These are phyloP conservation scores for Thraustochytrium sp. DNA, from an alignment of 352 stramenopile species.

Conservation along the genomic window DNA sequence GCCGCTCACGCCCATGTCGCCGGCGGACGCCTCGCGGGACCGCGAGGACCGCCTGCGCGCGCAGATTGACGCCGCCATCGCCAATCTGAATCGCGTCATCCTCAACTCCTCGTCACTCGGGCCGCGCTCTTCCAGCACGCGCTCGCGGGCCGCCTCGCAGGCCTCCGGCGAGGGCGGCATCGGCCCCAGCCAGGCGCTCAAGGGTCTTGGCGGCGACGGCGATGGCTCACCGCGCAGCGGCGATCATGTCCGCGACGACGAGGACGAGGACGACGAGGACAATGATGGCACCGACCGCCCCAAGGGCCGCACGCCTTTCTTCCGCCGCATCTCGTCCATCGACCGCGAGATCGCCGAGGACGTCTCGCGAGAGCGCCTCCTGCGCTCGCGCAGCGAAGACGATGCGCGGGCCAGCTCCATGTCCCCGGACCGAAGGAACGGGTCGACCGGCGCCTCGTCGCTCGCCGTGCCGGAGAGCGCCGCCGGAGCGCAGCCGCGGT, in stretches of 20 bases:
- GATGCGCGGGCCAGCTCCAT: too few relatives aligned
- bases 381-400: background rate
- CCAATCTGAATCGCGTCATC: constrained; percentile 37
- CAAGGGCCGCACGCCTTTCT: background rate
- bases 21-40: background rate
- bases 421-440: too few relatives aligned
- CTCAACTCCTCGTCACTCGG: background rate
- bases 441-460: too few relatives aligned
- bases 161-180: background rate
- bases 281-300: background rate
- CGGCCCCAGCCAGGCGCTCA: too few relatives aligned
- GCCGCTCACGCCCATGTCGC: background rate
- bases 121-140: background rate
- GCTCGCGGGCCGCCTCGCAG: background rate
- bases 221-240: too few relatives aligned
- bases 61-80: constrained; percentile 23
- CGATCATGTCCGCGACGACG: background rate
- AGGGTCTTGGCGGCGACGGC: background rate
- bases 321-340: constrained; percentile 7
- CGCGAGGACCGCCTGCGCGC: background rate
- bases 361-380: background rate
- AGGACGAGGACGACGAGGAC: background rate
- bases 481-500: too few relatives aligned
- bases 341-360: constrained; percentile 9
- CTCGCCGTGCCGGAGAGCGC: background rate